Evolutionary conservation across 306 rosid species (phyloP).

Genomic region (Cucumis sativus): DNA sequence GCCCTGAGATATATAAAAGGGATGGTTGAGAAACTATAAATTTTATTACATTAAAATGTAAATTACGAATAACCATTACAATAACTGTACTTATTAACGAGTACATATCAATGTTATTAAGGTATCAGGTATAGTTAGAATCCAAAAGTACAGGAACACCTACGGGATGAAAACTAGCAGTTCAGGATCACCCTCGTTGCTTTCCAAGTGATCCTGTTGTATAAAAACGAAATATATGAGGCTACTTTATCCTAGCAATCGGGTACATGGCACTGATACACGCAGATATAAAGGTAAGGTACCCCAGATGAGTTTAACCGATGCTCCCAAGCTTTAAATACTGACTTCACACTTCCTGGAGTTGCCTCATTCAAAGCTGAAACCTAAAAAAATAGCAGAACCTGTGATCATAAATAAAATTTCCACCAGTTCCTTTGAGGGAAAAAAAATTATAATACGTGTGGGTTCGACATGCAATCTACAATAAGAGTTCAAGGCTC

Average conservation of each 20-base stretch:
- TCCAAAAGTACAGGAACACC: constrained; percentile 13
- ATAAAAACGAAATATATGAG: not conserved
- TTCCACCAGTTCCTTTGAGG: not conserved
- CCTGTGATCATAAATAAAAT: not conserved
- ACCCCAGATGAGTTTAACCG: constrained; percentile 70
- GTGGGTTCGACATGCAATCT: not conserved
- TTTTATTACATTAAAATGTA: not conserved
- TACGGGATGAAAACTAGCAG: constrained; percentile 86
- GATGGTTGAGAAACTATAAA: not conserved
- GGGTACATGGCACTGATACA: not conserved
- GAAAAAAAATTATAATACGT: not conserved
- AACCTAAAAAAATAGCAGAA: constrained; percentile 29
- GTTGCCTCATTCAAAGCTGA: constrained; percentile 89
- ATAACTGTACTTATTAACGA: not conserved
- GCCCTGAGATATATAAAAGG: not conserved
- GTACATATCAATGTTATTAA: not conserved
- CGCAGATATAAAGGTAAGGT: constrained; percentile 6
- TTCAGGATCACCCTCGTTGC: constrained; percentile 98
- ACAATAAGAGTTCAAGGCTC: not conserved
- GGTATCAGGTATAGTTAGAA: not conserved
- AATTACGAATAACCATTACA: not conserved
- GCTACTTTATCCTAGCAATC: not conserved
- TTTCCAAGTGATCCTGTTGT: constrained; percentile 67
- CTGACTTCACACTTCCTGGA: constrained; percentile 71
- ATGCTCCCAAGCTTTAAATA: constrained; percentile 93